Percentiles rank a stretch among this genome's conserved stretches.
phyloP scores from a whole-genome alignment of 192 early-diverging fungal genomes.

The Umbelopsis isabellina region DNA sequence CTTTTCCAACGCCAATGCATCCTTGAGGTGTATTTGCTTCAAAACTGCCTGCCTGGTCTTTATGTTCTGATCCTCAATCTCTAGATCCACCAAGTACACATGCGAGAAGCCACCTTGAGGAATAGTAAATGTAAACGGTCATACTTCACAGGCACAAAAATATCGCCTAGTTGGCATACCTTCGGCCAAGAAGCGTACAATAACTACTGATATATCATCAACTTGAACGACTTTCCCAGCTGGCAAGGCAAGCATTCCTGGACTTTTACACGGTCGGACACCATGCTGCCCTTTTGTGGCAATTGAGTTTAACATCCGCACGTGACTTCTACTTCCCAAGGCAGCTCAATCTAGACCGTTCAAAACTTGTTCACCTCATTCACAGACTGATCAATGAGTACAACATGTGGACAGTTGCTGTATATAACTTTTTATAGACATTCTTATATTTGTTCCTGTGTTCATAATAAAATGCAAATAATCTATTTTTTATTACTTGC shows the following conservation, averaged over 20 bases:
- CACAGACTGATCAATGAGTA: too few species aligned
- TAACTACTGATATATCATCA: constrained; percentile 3
- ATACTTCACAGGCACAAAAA: background rate
- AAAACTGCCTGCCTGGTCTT: constrained; percentile 5
- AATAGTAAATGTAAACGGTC: background rate
- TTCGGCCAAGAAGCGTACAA: constrained; percentile 7
- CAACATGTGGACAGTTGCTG: too few species aligned
- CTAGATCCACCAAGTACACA: constrained; percentile 3
- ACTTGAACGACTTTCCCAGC: background rate
- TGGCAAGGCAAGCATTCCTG: constrained; percentile 2
- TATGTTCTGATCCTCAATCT: constrained; percentile 11
- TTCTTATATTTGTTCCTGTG: too few species aligned
- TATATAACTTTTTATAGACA: too few species aligned
- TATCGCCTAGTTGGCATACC: background rate
- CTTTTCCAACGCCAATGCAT: background rate
- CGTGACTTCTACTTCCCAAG: background rate
- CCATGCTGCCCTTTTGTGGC: background rate
- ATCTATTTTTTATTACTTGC: too few species aligned
- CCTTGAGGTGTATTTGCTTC: constrained; percentile 13
- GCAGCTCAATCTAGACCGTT: background rate
- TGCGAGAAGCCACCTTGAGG: background rate
- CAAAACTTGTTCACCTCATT: too few species aligned
- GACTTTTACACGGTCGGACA: too few species aligned
- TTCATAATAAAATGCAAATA: too few species aligned
- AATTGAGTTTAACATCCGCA: background rate